Conservation (phyloP, 768 basidiomycete genomes). For the Psilocybe tampanensis region DNA sequence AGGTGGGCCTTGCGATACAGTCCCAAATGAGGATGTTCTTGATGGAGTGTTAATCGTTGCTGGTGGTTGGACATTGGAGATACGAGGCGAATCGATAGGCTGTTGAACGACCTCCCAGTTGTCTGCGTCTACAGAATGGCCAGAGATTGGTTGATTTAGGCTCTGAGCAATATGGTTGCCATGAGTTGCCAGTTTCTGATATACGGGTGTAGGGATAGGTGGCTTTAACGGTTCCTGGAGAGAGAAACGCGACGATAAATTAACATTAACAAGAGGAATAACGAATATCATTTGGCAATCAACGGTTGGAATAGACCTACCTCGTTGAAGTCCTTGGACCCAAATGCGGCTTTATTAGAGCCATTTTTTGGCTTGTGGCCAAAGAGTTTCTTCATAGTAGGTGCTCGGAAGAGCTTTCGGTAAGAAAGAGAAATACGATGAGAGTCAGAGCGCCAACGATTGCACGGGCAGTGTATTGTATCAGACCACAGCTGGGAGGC, state of each 20-base stretch:
- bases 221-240: constrained; percentile 19
- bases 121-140: constrained; percentile 38
- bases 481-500: constrained; percentile 6
- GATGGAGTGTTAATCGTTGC: constrained; percentile 36
- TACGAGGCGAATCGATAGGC: constrained; percentile 27
- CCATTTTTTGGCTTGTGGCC: constrained; percentile 37
- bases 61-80: constrained; percentile 23
- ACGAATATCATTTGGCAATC: constrained; percentile 1
- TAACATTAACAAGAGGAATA: too few species aligned
- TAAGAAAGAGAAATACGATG: background rate
- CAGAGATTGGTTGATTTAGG: background rate
- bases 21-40: constrained; percentile 54
- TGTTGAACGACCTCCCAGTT: constrained; percentile 46
- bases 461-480: background rate
- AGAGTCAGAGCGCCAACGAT: background rate
- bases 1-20: constrained; percentile 37
- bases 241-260: background rate
- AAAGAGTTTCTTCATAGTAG: constrained; percentile 63
- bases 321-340: constrained; percentile 34
- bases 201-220: constrained; percentile 35
- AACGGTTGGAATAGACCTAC: constrained; percentile 14
- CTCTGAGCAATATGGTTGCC: constrained; percentile 22
- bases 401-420: background rate
- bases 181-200: constrained; percentile 38
- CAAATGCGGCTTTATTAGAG: constrained; percentile 31